phyloP scores from a whole-genome alignment of 768 basidiomycete genomes.

The Albatrellus ellisii region DNA sequence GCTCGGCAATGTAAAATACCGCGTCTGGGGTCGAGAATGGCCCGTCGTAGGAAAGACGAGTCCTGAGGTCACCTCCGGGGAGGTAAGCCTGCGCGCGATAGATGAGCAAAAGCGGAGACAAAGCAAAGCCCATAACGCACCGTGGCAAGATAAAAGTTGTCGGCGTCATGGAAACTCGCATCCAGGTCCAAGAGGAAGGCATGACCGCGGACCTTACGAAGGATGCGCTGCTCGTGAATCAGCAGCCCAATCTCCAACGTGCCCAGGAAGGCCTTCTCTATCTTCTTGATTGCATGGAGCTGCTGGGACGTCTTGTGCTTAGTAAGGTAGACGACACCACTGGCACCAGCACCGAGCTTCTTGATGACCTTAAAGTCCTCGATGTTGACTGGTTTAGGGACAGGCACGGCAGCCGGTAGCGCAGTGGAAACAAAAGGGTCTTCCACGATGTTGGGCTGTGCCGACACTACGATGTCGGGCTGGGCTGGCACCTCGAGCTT shows the following conservation, averaged over 20 bases:
- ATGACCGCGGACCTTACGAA: constrained; percentile 3
- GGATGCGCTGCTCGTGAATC: constrained; percentile 3
- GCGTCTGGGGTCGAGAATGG: constrained; percentile 1
- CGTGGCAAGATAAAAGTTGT: constrained; percentile 8
- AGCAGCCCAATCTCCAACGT: not conserved
- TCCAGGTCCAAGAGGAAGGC: constrained; percentile 1
- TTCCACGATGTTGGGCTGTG: too few species aligned
- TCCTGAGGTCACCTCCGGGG: constrained; percentile 4
- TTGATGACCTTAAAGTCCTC: not conserved
- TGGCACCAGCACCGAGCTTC: constrained; percentile 2
- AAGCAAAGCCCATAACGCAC: not conserved
- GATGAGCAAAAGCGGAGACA: not conserved
- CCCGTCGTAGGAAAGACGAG: not conserved
- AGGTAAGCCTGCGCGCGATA: constrained; percentile 1
- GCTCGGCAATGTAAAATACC: constrained; percentile 4
- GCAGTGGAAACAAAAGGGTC: too few species aligned
- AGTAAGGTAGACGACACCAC: not conserved
- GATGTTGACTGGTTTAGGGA: not conserved
- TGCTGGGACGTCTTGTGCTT: not conserved
- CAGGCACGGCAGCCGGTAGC: not conserved
- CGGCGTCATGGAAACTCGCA: constrained; percentile 6
- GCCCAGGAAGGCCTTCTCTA: constrained; percentile 1
- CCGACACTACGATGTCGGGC: too few species aligned
- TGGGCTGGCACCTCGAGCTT: too few species aligned
- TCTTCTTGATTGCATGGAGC: constrained; percentile 1